Conservation (phyloP, 176 grass and related monocot species). For the Carex scoparia region DNA sequence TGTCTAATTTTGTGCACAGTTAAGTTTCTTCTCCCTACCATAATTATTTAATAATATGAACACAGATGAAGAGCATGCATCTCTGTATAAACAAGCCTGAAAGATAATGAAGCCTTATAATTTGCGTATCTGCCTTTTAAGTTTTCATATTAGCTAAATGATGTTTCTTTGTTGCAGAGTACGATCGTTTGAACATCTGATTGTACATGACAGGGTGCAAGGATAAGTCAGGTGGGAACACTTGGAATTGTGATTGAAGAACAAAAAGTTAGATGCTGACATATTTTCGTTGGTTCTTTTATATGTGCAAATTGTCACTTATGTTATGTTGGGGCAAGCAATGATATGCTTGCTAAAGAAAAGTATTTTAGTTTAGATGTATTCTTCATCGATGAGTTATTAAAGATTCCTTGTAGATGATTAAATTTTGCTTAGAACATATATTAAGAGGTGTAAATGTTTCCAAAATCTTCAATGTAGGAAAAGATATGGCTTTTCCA, state of each 20-base stretch:
- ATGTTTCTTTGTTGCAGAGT: background rate
- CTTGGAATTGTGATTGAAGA: background rate
- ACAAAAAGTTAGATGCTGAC: background rate
- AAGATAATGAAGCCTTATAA: background rate
- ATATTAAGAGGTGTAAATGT: background rate
- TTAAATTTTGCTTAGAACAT: slow-evolving; percentile 11
- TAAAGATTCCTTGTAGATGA: slow-evolving; percentile 7
- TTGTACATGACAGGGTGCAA: background rate
- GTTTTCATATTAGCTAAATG: background rate
- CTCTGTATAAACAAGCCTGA: background rate
- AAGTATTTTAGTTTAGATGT: background rate
- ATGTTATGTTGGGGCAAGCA: background rate
- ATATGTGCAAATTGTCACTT: background rate
- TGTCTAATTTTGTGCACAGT: slow-evolving; percentile 41
- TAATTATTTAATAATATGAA: background rate
- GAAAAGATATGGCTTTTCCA: background rate
- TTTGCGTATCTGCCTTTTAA: background rate
- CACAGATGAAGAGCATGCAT: background rate
- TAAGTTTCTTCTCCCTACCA: slow-evolving; percentile 19
- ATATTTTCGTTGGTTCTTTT: background rate
- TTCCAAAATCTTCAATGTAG: background rate
- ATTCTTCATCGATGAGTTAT: background rate
- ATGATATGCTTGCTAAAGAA: background rate
- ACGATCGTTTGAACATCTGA: background rate
- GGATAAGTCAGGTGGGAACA: background rate